These are phyloP conservation scores for Claviceps pazoutovae DNA, from an alignment of 2,329 filamentous ascomycete species.

Conservation along the genomic window DNA sequence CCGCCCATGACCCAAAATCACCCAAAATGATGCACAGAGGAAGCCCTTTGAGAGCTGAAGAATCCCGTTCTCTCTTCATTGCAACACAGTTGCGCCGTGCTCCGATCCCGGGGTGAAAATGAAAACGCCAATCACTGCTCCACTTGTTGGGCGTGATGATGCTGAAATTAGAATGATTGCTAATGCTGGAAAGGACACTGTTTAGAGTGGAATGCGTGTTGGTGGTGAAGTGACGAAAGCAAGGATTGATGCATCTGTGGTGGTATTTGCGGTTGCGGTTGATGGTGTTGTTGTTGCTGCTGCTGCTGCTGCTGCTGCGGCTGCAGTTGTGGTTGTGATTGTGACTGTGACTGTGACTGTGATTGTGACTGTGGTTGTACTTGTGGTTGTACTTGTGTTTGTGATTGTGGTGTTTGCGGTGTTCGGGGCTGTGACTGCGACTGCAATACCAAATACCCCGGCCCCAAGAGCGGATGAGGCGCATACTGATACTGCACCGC, in stretches of 20 bases:
- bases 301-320: slow-evolving; percentile 1
- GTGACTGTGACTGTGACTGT: neutral
- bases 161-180: slow-evolving; percentile 1
- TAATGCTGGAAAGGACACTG: slow-evolving; percentile 1
- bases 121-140: neutral
- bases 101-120: neutral
- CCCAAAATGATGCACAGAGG: no score
- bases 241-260: neutral
- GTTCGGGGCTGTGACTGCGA: slow-evolving; percentile 1
- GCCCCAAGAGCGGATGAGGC: slow-evolving; percentile 5
- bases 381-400: no score
- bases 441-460: slow-evolving; percentile 6
- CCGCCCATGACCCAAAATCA: no score
- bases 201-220: neutral
- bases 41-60: neutral
- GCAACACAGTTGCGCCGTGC: neutral
- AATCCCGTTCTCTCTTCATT: neutral
- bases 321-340: neutral
- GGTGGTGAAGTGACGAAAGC: neutral
- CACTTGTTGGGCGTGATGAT: slow-evolving; percentile 4
- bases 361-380: neutral
- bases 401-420: neutral
- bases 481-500: slow-evolving; percentile 5
- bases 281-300: neutral
- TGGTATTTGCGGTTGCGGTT: neutral